Evolutionary conservation across 73 alveolate species (phyloP).

Genomic region (Symbiodinium pilosum): DNA sequence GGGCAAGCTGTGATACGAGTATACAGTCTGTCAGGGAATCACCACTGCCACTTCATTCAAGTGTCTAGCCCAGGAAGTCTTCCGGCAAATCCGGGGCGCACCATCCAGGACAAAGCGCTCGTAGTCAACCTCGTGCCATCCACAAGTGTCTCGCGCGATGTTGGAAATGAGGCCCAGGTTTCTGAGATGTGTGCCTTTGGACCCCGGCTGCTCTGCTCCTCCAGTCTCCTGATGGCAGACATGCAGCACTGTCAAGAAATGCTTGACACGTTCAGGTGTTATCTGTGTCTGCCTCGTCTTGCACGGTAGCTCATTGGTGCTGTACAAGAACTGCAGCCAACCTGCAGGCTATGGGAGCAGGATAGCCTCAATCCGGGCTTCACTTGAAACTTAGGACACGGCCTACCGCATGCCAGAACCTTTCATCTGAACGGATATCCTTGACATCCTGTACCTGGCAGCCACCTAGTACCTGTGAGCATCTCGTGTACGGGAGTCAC

Average conservation of each 20-base stretch:
- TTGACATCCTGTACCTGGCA: slow-evolving; percentile 93
- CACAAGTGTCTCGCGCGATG: neutral
- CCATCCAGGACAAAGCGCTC: slow-evolving; percentile 89
- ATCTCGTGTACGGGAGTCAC: too few species aligned
- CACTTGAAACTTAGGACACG: neutral
- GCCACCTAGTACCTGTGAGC: too few species aligned
- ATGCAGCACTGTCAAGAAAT: too few species aligned
- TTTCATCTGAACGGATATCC: slow-evolving; percentile 89
- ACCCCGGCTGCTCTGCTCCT: slow-evolving; percentile 94
- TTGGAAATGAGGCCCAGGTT: neutral
- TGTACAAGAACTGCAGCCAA: slow-evolving; percentile 90
- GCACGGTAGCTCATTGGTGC: slow-evolving; percentile 88
- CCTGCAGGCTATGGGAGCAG: neutral
- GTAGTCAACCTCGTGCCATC: slow-evolving; percentile 63
- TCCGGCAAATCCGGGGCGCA: neutral
- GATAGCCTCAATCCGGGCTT: too few species aligned
- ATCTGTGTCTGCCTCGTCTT: slow-evolving; percentile 39
- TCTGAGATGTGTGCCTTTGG: slow-evolving; percentile 31
- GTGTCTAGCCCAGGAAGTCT: too few species aligned
- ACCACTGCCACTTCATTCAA: too few species aligned
- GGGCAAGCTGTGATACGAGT: too few species aligned
- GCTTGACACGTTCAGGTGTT: too few species aligned
- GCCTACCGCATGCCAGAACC: slow-evolving; percentile 92
- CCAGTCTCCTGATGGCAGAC: slow-evolving; percentile 86
- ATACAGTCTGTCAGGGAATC: too few species aligned